Conservation (phyloP, 768 basidiomycete species). For the Amanita molliuscula region DNA sequence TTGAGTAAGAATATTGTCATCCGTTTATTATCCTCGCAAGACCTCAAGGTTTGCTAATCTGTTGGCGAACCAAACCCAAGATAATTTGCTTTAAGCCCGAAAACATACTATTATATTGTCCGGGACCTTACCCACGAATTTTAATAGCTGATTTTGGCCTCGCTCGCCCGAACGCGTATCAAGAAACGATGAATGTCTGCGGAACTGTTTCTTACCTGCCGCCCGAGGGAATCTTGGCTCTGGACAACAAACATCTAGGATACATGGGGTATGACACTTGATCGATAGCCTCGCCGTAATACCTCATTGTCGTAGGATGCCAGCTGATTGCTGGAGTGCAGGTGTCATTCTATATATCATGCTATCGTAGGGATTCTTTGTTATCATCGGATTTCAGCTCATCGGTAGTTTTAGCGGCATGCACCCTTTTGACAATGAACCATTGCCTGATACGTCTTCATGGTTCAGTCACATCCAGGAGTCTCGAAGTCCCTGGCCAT, state of each 20-base stretch:
- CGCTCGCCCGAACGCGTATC: slow-evolving; percentile 66
- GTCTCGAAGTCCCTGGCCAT: slow-evolving; percentile 27
- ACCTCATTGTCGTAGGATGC: slow-evolving; percentile 42
- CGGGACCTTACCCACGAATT: slow-evolving; percentile 80
- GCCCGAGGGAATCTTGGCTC: slow-evolving; percentile 73
- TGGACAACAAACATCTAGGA: slow-evolving; percentile 64
- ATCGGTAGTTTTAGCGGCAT: slow-evolving; percentile 35
- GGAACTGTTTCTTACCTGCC: slow-evolving; percentile 85
- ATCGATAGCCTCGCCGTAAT: neutral
- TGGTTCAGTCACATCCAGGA: slow-evolving; percentile 26
- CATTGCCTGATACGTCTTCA: slow-evolving; percentile 20
- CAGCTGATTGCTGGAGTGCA: slow-evolving; percentile 86
- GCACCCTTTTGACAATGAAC: slow-evolving; percentile 69
- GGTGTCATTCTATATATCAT: slow-evolving; percentile 77
- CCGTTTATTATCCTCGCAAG: slow-evolving; percentile 20
- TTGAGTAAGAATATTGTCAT: neutral
- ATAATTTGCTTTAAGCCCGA: slow-evolving; percentile 48
- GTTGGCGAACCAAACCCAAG: neutral
- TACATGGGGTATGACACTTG: slow-evolving; percentile 37
- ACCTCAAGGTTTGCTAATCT: slow-evolving; percentile 44
- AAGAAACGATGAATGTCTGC: slow-evolving; percentile 78
- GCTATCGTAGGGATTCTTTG: slow-evolving; percentile 50
- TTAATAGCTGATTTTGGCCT: slow-evolving; percentile 84
- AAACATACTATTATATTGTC: slow-evolving; percentile 67
- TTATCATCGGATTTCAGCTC: neutral